Conservation (phyloP, 192 early-diverging fungal genomes). For the Gigaspora rosea region DNA sequence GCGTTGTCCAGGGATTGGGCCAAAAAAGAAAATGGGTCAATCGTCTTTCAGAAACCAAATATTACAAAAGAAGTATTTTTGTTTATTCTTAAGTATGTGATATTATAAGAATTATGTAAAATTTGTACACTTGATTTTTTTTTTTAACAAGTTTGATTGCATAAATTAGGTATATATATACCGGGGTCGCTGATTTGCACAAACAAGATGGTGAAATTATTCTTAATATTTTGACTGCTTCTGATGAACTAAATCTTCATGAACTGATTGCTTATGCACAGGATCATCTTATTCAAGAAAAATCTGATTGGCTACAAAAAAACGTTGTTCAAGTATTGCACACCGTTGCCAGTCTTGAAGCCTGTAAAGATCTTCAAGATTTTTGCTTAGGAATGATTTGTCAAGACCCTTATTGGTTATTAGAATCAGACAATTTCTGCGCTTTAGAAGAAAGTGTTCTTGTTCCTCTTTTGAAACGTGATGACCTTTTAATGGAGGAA, state of each 20-base stretch:
- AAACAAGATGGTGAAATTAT: no score
- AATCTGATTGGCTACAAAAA: no score
- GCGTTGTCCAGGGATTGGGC: slow-evolving; percentile 13
- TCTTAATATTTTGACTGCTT: no score
- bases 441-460: neutral
- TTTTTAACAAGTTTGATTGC: neutral
- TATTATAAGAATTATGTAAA: neutral
- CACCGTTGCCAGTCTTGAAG: no score
- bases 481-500: slow-evolving; percentile 22
- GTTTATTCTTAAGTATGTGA: slow-evolving; percentile 3
- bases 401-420: neutral
- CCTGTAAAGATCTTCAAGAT: neutral
- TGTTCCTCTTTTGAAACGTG: slow-evolving; percentile 6
- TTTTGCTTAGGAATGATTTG: neutral
- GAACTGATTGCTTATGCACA: no score
- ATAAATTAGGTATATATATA: no score
- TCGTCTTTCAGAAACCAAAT: slow-evolving; percentile 9
- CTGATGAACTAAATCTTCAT: no score
- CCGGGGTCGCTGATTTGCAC: no score
- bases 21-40: neutral
- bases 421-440: neutral
- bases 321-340: no score
- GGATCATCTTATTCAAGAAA: no score
- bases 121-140: neutral
- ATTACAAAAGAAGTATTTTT: neutral